Conservation (phyloP, 2,329 filamentous ascomycete species). For the Diaporthe batatas region DNA sequence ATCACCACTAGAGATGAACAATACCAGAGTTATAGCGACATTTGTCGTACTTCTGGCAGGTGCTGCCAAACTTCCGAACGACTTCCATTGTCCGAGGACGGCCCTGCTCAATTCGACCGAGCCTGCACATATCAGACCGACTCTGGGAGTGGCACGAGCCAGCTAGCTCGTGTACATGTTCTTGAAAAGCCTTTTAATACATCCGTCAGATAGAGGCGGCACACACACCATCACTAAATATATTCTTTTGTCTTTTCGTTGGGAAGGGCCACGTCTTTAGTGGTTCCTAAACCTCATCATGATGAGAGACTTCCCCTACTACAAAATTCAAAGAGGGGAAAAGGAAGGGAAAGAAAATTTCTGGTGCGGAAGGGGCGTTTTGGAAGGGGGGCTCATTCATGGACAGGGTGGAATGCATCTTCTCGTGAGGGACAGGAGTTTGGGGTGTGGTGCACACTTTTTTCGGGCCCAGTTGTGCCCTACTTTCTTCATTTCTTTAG, state of each 20-base stretch:
- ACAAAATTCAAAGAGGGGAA: neutral
- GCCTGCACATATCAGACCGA: neutral
- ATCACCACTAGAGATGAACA: neutral
- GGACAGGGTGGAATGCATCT: slow-evolving; percentile 4
- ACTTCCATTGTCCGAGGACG: neutral
- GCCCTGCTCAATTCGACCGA: neutral
- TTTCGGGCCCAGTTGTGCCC: neutral
- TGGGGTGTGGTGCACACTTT: neutral
- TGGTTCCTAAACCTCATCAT: neutral
- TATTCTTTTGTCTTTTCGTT: neutral
- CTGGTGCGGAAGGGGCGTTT: slow-evolving; percentile 16
- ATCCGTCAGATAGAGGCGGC: neutral
- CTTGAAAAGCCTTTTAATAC: slow-evolving; percentile 1
- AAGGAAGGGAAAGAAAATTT: neutral
- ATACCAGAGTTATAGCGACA: neutral
- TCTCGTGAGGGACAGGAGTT: slow-evolving; percentile 20
- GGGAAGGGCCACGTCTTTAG: neutral
- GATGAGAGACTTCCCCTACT: neutral
- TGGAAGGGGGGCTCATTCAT: neutral
- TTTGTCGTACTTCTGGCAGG: neutral
- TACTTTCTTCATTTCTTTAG: neutral
- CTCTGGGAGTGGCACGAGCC: neutral
- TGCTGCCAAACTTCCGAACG: neutral
- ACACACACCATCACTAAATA: neutral
- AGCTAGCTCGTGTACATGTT: slow-evolving; percentile 8